phyloP scores from a whole-genome alignment of 2,329 filamentous ascomycete species.

The Knoxdaviesia proteae region DNA sequence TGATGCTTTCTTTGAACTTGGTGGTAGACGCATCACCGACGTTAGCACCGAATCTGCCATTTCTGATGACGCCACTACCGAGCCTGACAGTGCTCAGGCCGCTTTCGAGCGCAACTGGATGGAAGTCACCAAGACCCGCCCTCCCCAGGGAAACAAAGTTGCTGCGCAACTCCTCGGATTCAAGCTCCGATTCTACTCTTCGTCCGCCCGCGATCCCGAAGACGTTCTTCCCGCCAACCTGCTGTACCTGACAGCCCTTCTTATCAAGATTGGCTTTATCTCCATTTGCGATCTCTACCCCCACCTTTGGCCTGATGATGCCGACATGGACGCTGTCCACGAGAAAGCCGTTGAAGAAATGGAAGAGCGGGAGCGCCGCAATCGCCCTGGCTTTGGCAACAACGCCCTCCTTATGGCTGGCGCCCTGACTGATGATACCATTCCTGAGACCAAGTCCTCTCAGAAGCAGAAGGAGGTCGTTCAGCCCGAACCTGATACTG shows the following conservation, averaged over 20 bases:
- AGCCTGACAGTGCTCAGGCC: neutral
- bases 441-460: too few species aligned
- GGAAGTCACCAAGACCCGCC: slow-evolving; percentile 56
- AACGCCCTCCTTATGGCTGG: slow-evolving; percentile 81
- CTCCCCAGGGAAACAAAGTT: slow-evolving; percentile 69
- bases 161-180: slow-evolving; percentile 92
- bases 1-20: slow-evolving; percentile 76
- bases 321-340: slow-evolving; percentile 57
- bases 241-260: slow-evolving; percentile 71
- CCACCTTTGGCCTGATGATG: slow-evolving; percentile 72
- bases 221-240: slow-evolving; percentile 81
- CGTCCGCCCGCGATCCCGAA: slow-evolving; percentile 47
- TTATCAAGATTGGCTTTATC: slow-evolving; percentile 95
- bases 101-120: slow-evolving; percentile 52
- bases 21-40: slow-evolving; percentile 41
- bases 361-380: slow-evolving; percentile 53
- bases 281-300: slow-evolving; percentile 79
- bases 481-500: slow-evolving; percentile 4
- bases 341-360: slow-evolving; percentile 54
- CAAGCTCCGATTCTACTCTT: slow-evolving; percentile 90
- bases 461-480: too few species aligned
- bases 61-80: slow-evolving; percentile 14
- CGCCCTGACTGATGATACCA: slow-evolving; percentile 64
- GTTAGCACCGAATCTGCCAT: slow-evolving; percentile 1
- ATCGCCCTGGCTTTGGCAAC: slow-evolving; percentile 46